A percentile compares a stretch with the other conserved stretches of the same genome.
These are phyloP conservation scores for Colletotrichum endophyticum DNA, from an alignment of 2,329 filamentous ascomycete species.

Conservation along the genomic window DNA sequence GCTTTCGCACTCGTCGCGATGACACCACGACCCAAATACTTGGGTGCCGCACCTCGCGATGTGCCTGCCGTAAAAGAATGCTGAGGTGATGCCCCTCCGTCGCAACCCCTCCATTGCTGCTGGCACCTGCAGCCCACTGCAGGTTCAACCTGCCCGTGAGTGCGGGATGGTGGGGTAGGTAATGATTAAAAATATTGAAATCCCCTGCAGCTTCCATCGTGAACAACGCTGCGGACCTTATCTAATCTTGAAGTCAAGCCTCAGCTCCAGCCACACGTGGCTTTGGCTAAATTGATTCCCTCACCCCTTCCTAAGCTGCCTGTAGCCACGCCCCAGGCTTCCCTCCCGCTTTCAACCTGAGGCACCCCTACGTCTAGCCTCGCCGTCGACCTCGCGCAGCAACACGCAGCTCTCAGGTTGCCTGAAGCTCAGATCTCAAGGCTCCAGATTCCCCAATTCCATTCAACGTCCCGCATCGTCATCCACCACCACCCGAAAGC, in stretches of 20 bases:
- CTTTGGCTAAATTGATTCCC: background rate
- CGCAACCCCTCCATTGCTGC: background rate
- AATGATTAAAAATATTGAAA: background rate
- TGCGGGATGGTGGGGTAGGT: constrained; percentile 13
- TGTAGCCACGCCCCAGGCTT: background rate
- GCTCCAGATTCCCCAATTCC: constrained; percentile 22
- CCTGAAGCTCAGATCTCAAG: constrained; percentile 24
- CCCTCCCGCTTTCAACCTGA: background rate
- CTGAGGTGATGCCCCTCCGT: background rate
- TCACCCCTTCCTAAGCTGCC: background rate
- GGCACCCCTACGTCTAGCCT: constrained; percentile 16
- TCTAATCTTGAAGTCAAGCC: background rate
- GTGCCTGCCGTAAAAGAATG: background rate
- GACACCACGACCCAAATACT: background rate
- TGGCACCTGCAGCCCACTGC: constrained; percentile 18
- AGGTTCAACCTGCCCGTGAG: background rate
- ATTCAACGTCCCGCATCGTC: constrained; percentile 24
- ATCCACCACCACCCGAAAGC: constrained; percentile 5
- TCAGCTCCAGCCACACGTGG: background rate
- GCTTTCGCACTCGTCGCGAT: background rate
- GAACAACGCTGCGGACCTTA: background rate
- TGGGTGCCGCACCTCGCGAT: background rate
- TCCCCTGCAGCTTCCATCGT: background rate
- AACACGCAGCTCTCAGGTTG: constrained; percentile 25
- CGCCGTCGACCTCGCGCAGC: constrained; percentile 19